Evolutionary conservation across 1,284 basidiomycete genomes (phyloP), one percentile per base, ranked within the genome.

Genomic region (Phellopilus nigrolimitatus): DNA sequence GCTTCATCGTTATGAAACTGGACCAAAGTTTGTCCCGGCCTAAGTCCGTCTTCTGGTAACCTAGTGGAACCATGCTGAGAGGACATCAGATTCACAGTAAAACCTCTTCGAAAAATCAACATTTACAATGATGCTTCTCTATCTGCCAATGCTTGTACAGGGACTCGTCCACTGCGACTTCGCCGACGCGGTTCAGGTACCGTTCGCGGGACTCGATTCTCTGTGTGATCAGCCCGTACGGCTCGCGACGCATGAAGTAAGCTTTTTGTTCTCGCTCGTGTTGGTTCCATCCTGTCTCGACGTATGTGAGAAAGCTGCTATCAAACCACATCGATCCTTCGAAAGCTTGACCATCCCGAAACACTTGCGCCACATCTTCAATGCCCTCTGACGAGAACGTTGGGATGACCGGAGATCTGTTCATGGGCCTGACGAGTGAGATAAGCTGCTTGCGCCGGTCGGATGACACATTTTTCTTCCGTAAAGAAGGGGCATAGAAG

Each of bases 111-210:
- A 55, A 27, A 42, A n/a, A 21, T 9, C 6, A 24, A 21, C 15
- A 37, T 46, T 12, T 40, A 52, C 54, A 10, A 13, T 43, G 12
- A 39, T 45, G 54, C 40, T 56, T 56, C 47, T 56, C 54, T 8
- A 21, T 40, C 36, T 56, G 54, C 49, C 49, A 56, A 27, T 56
- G 54, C 24, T 56, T 56, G 25, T 56, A 56, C 13, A 56, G 36
- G 33, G 41, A 51, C 31, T 56, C 54, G 30, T 56, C 54, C 22
- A 52, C 49, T 19, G 34, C 36, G 12, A 56, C 21, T 15, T 48
- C 49, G 19, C 37, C 31, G 33, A 48, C 46, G 10, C 39, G 44
- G 30, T 40, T 24, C 10, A 56, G 38, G 21, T 48, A 41, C 3
- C 50, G 49, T n/a, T 36, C 46, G 9, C 54, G 49, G 19, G 54